A percentile compares a stretch with the other conserved stretches of the same genome.
Conservation (phyloP, 768 basidiomycete genomes). For the Leccinum subgranulosum region DNA sequence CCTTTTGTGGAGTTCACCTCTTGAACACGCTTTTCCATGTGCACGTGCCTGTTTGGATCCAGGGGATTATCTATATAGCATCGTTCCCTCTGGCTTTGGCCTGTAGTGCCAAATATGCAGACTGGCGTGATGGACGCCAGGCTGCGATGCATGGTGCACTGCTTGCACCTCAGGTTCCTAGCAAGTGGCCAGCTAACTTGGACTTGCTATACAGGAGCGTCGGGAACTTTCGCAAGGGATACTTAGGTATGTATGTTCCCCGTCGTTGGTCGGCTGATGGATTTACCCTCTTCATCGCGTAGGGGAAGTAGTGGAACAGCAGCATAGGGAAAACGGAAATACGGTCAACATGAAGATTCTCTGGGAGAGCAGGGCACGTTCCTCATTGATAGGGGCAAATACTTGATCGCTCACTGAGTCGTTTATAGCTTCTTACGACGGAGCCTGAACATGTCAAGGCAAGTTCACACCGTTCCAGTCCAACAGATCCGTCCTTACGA, state of each 20-base stretch:
- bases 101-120: slow-evolving; percentile 10
- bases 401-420: neutral
- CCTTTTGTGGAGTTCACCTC: slow-evolving; percentile 13
- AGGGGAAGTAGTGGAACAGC: slow-evolving; percentile 31
- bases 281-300: neutral
- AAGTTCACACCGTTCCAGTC: neutral
- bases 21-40: slow-evolving; percentile 4
- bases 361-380: slow-evolving; percentile 38
- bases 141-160: slow-evolving; percentile 26
- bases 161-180: slow-evolving; percentile 32
- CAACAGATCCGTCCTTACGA: neutral
- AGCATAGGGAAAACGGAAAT: slow-evolving; percentile 27
- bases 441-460: slow-evolving; percentile 50
- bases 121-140: slow-evolving; percentile 10
- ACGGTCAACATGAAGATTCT: slow-evolving; percentile 33
- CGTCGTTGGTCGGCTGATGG: neutral
- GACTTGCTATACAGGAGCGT: slow-evolving; percentile 28
- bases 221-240: slow-evolving; percentile 24
- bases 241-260: slow-evolving; percentile 25
- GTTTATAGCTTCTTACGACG: slow-evolving; percentile 38
- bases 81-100: slow-evolving; percentile 26
- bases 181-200: slow-evolving; percentile 37
- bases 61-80: slow-evolving; percentile 12
- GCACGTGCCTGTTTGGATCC: slow-evolving; percentile 15
- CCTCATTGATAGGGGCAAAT: neutral